Percentiles rank a stretch among this genome's conserved stretches.
Evolutionary conservation across 1,284 basidiomycete genomes (phyloP).

Genomic region (Sphagnurus paluster): DNA sequence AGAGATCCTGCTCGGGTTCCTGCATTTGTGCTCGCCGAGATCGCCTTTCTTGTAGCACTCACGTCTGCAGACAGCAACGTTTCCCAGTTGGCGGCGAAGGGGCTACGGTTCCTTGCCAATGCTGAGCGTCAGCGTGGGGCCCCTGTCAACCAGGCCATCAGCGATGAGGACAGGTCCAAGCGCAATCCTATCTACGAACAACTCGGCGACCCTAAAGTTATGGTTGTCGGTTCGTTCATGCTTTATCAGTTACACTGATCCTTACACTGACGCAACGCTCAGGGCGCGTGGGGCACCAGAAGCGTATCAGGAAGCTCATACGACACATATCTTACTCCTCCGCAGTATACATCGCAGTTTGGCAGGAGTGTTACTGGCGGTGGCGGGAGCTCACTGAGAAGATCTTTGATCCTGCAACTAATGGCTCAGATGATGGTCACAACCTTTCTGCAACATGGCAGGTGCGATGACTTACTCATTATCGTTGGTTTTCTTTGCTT

Average conservation of each 20-base stretch:
- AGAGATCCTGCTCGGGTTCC: conserved; percentile 50
- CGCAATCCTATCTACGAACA: conserved; percentile 75
- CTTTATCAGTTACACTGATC: neutral
- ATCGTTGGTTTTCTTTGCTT: neutral
- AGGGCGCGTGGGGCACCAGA: conserved; percentile 79
- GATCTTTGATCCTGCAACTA: conserved; percentile 34
- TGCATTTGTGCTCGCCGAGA: conserved; percentile 66
- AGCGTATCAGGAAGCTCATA: conserved; percentile 72
- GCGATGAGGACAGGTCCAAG: conserved; percentile 62
- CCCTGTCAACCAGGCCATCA: conserved; percentile 46
- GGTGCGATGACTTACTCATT: conserved; percentile 17
- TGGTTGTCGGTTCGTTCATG: conserved; percentile 60
- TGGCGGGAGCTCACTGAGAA: conserved; percentile 59
- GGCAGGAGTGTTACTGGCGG: conserved; percentile 79
- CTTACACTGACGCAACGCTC: conserved; percentile 6
- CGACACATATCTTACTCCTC: conserved; percentile 64
- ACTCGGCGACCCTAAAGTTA: conserved; percentile 70
- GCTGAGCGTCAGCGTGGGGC: conserved; percentile 62
- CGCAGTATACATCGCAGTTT: conserved; percentile 70
- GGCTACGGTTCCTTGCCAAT: conserved; percentile 64
- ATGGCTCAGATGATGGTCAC: conserved; percentile 19
- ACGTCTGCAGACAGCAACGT: conserved; percentile 67
- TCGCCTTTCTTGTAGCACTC: conserved; percentile 68
- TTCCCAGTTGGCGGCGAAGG: conserved; percentile 65
- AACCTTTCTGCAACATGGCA: conserved; percentile 22